Base-by-base conservation (phyloP, 192 early-diverging fungal species). In the Entomortierella parvispora region DNA sequence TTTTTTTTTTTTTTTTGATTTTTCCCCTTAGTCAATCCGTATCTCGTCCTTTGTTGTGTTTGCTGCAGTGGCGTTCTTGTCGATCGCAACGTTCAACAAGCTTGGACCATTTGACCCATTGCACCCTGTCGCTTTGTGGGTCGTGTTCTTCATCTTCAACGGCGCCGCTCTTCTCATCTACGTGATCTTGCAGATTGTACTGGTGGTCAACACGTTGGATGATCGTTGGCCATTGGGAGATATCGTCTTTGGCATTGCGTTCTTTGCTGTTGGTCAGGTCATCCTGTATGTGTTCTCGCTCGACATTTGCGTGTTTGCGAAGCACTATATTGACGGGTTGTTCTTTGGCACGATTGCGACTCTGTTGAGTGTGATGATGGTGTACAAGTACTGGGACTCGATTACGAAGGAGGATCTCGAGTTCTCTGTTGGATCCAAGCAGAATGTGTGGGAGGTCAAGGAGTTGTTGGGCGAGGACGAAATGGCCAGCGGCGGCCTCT, bases 371-470 rank as follows among this genome's bases (percentile, higher is more conserved):
- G 93, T 96, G 43, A 96, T 96, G 94, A 94, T 96, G 92, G 93
- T 96, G 15, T 96, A 96, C 86, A 96, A 96, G 81, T 96, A 93
- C 81, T 96, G 94, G 94, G 94, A 96, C 72, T 89, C 87, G 28
- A 95, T 96, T 55, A 96, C 94, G 14, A 96, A 95, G 68, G 94
- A 96, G 77, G 94, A 95, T 83, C 81, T 96, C 9, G 94, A 96
- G 79, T 96, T 95, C 75, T 89, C 89, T 9, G 94, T 95, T 37
- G 91, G 92, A 29, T 88, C 88, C 17, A 95, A 95, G 79, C 87
- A 85, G 51, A 92, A 92, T 58, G 89, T 91, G 0, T 95, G 93
- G 93, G 93, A 95, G 77, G 87, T 92, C 47, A 90, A 90, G 69
- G 91, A 95, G 71, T 48, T 85, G 18, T 29, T 87, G 53, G 83